Evolutionary conservation across 164 flowering plant genomes (phyloP), one percentile per base, ranked within the genome.

Genomic region (Magnolia officinalis): DNA sequence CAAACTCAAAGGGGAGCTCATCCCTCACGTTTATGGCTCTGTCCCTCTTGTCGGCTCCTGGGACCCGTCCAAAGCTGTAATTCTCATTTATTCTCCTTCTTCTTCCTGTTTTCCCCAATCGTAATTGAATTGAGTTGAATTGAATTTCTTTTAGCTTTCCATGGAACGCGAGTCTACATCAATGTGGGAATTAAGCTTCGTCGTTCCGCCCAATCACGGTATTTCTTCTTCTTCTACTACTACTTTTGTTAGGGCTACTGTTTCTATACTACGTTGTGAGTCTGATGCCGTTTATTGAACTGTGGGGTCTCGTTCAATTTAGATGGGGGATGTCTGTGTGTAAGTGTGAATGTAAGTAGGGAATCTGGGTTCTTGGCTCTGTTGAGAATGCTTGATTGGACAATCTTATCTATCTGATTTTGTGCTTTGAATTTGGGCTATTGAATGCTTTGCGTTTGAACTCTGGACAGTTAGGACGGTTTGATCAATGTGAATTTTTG

Each of bases 121-220:
- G 24, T 8, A 71, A 16, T 50, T 71, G 31, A 21, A 45, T 49
- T 71, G 21, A 52, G 4, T 31, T 72, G 50, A 5, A 29, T 67
- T 65, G 23, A 37, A 67, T 31, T 9, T 45, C 24, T 18, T 77
- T 45, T 76, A 93, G 99, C 90, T 96, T 45, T 59, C 91, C 0
- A 83, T 96, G 98, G 96, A 90, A 63, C 92, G 99, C 1, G 99
- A 93, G 74, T 92, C 98, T n/a, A 86, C 88, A 8, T 94, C 94
- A 21, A 87, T 85, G 88, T 96, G 97, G 99, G 95, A 89, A 77
- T 80, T 96, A 67, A 94, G 98, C 78, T 96, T 96, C 58, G 98
- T 96, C 16, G 97, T 92, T 68, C 94, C 98, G 67, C 94, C 99
- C 31, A 90, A 96, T 84, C 98, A 93, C 72, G 97, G 99, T 96